Percentiles rank a stretch among this genome's conserved stretches.
phyloP scores from a whole-genome alignment of 495 filamentous ascomycete species.

The Chaetomidium leptoderma region DNA sequence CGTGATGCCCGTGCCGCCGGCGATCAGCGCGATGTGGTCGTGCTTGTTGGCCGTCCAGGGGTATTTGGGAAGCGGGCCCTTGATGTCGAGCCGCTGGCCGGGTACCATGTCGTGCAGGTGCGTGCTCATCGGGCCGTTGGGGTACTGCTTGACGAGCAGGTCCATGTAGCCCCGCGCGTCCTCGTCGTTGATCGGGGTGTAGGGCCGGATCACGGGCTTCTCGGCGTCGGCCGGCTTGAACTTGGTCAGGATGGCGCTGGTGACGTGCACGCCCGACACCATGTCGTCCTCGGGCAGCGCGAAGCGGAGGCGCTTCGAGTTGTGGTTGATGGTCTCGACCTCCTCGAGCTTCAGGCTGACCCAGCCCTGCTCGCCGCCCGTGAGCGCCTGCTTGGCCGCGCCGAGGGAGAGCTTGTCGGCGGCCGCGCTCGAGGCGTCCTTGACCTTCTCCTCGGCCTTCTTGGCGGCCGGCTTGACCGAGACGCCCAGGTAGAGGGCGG shows the following conservation, averaged over 20 bases:
- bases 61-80: constrained; percentile 95
- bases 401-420: constrained; percentile 20
- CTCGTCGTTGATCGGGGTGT: constrained; percentile 87
- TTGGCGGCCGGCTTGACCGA: constrained; percentile 43
- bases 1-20: constrained; percentile 93
- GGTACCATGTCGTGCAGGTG: constrained; percentile 79
- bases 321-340: constrained; percentile 75
- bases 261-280: constrained; percentile 72
- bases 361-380: constrained; percentile 82
- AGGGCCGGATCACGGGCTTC: constrained; percentile 83
- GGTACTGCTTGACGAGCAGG: constrained; percentile 86
- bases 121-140: constrained; percentile 82
- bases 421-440: constrained; percentile 35
- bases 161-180: constrained; percentile 75
- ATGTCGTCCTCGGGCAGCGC: constrained; percentile 75
- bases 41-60: constrained; percentile 91
- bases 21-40: constrained; percentile 83
- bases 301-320: constrained; percentile 86
- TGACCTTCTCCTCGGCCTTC: constrained; percentile 48
- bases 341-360: constrained; percentile 72
- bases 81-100: constrained; percentile 78
- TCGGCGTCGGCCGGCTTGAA: constrained; percentile 71
- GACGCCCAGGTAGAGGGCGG: constrained; percentile 46
- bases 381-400: constrained; percentile 59
- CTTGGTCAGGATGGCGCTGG: constrained; percentile 84